Percentiles rank a stretch among this genome's conserved stretches.
These are phyloP conservation scores for Coemansia sp. DNA, from an alignment of 192 early-diverging fungal species.

Conservation along the genomic window DNA sequence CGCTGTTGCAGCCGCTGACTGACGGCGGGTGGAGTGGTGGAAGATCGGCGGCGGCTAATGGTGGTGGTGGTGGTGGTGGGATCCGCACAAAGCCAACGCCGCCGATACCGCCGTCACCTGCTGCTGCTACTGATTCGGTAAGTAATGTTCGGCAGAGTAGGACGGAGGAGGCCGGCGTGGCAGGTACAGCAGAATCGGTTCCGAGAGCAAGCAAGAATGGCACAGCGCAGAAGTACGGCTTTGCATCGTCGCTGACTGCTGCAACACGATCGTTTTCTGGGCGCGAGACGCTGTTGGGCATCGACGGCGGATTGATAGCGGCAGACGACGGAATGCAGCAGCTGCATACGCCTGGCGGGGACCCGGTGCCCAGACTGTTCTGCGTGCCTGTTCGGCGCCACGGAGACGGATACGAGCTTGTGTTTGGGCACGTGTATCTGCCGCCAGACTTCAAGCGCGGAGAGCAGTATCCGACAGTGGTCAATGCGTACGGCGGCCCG, in stretches of 20 bases:
- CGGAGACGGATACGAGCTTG: slow-evolving; percentile 1
- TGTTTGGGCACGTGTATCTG: slow-evolving; percentile 23
- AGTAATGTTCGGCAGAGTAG: no score
- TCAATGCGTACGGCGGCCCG: slow-evolving; percentile 74
- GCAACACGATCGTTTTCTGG: neutral
- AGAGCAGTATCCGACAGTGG: slow-evolving; percentile 56
- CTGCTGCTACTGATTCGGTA: no score
- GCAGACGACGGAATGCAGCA: neutral
- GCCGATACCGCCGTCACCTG: no score
- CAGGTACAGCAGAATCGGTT: no score
- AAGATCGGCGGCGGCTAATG: neutral
- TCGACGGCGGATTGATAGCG: neutral
- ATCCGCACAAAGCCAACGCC: no score
- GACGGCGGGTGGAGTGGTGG: neutral
- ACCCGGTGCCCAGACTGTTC: slow-evolving; percentile 20
- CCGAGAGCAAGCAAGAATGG: neutral
- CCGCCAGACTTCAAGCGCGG: slow-evolving; percentile 14
- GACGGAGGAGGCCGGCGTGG: no score
- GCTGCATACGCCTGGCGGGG: neutral
- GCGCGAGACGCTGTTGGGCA: slow-evolving; percentile 15
- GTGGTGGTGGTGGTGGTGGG: neutral
- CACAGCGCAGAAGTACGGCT: neutral
- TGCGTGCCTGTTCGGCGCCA: slow-evolving; percentile 11
- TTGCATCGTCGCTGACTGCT: slow-evolving; percentile 18
- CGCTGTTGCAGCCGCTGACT: slow-evolving; percentile 10